Conservation (phyloP, 2,329 filamentous ascomycete species). For the Conoideocrella luteorostrata region DNA sequence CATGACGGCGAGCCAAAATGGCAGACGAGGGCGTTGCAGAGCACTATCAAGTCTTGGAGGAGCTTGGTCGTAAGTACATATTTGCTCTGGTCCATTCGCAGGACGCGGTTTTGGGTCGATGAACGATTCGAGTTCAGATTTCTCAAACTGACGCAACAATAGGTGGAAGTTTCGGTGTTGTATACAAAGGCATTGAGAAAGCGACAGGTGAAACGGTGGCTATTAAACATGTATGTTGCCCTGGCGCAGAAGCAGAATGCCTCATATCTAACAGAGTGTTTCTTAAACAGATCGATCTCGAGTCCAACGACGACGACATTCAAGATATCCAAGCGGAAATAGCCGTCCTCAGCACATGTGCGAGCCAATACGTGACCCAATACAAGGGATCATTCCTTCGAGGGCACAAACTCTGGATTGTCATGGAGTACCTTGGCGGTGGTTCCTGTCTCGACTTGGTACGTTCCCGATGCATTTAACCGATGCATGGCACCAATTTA, state of each 20-base stretch:
- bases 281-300: slow-evolving; percentile 76
- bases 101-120: too few relatives aligned
- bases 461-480: slow-evolving; percentile 21
- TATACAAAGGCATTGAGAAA: slow-evolving; percentile 94
- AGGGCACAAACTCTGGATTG: slow-evolving; percentile 96
- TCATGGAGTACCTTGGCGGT: slow-evolving; percentile 96
- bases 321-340: slow-evolving; percentile 98
- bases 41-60: slow-evolving; percentile 91
- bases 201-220: slow-evolving; percentile 88
- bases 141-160: slow-evolving; percentile 4
- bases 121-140: too few relatives aligned
- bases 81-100: too few relatives aligned
- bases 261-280: background rate
- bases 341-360: slow-evolving; percentile 87
- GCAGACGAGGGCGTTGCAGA: slow-evolving; percentile 64
- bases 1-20: slow-evolving; percentile 34
- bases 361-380: slow-evolving; percentile 87
- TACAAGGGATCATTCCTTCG: slow-evolving; percentile 96
- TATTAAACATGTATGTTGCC: slow-evolving; percentile 80
- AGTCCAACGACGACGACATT: slow-evolving; percentile 97
- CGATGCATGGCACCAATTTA: too few relatives aligned
- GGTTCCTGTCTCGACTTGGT: slow-evolving; percentile 93
- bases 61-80: slow-evolving; percentile 76
- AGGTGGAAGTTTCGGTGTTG: slow-evolving; percentile 94
- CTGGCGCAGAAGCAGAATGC: background rate